A percentile compares a stretch with the other conserved stretches of the same genome.
Evolutionary conservation across 306 rosid species (phyloP).

Genomic region (Hippophae tibetana): DNA sequence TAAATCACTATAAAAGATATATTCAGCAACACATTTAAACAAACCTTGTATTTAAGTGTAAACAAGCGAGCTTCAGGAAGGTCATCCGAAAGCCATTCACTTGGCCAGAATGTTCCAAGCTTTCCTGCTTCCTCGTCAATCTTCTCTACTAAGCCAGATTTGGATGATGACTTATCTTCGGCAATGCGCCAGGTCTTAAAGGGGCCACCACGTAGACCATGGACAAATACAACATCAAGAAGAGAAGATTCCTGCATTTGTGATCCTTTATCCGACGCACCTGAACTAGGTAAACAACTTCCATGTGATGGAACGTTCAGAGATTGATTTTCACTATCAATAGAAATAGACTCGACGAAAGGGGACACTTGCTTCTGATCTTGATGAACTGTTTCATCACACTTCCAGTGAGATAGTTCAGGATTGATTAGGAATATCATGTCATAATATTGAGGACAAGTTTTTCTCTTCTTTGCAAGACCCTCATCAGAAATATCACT

Average conservation of each 20-base stretch:
- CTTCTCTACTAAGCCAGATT: conserved; percentile 80
- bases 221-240: conserved; percentile 78
- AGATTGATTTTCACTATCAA: conserved; percentile 18
- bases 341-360: conserved; percentile 13
- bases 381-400: conserved; percentile 31
- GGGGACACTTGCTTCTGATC: conserved; percentile 27
- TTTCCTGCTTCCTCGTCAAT: conserved; percentile 96
- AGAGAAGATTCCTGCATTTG: conserved; percentile 32
- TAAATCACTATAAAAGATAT: too few relatives aligned
- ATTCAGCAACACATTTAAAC: conserved; percentile 15
- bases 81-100: conserved; percentile 96
- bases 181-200: conserved; percentile 91
- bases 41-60: conserved; percentile 86
- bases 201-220: conserved; percentile 95
- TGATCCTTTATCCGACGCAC: conserved; percentile 24
- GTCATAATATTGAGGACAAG: conserved; percentile 71
- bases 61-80: conserved; percentile 79
- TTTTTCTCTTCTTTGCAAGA: conserved; percentile 28
- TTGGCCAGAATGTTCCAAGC: conserved; percentile 95
- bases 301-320: too few relatives aligned
- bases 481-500: conserved; percentile 27
- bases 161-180: conserved; percentile 78
- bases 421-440: conserved; percentile 73
- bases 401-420: conserved; percentile 80
- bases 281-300: conserved; percentile 1